Evolutionary conservation across 306 rosid species (phyloP).

Genomic region (Vigna angularis): DNA sequence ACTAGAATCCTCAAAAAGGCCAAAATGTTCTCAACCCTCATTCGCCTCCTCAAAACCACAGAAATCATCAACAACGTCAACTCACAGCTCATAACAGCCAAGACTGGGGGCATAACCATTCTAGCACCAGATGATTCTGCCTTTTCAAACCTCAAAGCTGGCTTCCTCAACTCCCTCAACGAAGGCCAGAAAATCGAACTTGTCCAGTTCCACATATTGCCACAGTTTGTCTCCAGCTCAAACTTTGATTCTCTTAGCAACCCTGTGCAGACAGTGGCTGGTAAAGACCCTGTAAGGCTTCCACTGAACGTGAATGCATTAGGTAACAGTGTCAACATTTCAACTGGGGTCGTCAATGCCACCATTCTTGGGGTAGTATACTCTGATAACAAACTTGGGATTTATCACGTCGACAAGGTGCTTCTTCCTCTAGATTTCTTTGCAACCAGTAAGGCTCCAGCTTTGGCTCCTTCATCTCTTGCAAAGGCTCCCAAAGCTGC

Average conservation of each 20-base stretch:
- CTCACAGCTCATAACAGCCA: conserved; percentile 51
- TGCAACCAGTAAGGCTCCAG: conserved; percentile 52
- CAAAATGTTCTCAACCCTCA: conserved; percentile 39
- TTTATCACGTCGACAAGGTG: conserved; percentile 65
- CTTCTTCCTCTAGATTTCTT: conserved; percentile 68
- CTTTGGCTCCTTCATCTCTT: conserved; percentile 55
- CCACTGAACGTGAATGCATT: conserved; percentile 57
- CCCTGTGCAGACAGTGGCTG: conserved; percentile 48
- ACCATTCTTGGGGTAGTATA: conserved; percentile 55
- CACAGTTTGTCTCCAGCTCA: conserved; percentile 30
- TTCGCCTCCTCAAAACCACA: conserved; percentile 48
- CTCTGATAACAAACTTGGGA: conserved; percentile 57
- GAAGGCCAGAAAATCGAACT: conserved; percentile 41
- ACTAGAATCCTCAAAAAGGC: conserved; percentile 49
- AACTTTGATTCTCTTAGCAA: conserved; percentile 44
- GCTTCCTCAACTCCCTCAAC: conserved; percentile 42
- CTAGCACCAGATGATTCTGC: conserved; percentile 45
- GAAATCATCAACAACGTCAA: conserved; percentile 51
- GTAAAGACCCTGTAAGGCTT: conserved; percentile 24
- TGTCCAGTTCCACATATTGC: conserved; percentile 42
- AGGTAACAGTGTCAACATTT: conserved; percentile 60
- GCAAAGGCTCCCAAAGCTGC: conserved; percentile 55
- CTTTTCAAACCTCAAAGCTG: conserved; percentile 41
- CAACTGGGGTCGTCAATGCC: conserved; percentile 70
- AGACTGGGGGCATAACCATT: conserved; percentile 45